phyloP scores from a whole-genome alignment of 306 rosid species.

The Cucumis cinereus region DNA sequence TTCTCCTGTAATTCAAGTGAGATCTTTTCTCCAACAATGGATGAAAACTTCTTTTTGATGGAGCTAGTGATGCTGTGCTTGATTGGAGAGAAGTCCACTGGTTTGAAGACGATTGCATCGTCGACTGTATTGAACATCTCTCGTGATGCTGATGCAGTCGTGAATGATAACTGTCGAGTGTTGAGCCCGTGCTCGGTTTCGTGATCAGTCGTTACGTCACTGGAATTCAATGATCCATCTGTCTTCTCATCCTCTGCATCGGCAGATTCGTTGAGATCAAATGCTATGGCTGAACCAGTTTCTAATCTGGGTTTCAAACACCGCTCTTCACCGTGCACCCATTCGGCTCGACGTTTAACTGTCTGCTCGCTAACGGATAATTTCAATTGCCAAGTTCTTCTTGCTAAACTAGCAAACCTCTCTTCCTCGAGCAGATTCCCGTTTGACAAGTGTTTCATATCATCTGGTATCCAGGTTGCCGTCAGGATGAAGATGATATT shows the following conservation, averaged over 20 bases:
- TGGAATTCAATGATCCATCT: slow-evolving; percentile 82
- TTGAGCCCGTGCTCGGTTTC: slow-evolving; percentile 45
- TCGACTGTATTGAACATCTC: slow-evolving; percentile 63
- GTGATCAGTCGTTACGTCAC: slow-evolving; percentile 73
- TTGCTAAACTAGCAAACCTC: slow-evolving; percentile 43
- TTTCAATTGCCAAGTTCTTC: slow-evolving; percentile 57
- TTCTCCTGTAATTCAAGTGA: slow-evolving; percentile 60
- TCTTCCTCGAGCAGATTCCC: slow-evolving; percentile 41
- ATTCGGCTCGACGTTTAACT: slow-evolving; percentile 53
- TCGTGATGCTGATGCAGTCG: slow-evolving; percentile 20
- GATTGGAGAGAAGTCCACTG: slow-evolving; percentile 37
- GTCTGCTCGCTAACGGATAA: slow-evolving; percentile 40
- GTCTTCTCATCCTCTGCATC: slow-evolving; percentile 46
- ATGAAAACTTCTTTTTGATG: slow-evolving; percentile 36
- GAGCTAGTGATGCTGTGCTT: slow-evolving; percentile 34
- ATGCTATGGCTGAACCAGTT: slow-evolving; percentile 27
- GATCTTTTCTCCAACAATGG: slow-evolving; percentile 37
- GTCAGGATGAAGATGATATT: slow-evolving; percentile 77
- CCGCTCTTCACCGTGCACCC: slow-evolving; percentile 49
- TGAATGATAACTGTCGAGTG: slow-evolving; percentile 6
- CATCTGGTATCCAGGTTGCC: slow-evolving; percentile 68
- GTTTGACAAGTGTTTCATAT: slow-evolving; percentile 36
- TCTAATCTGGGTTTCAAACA: slow-evolving; percentile 50
- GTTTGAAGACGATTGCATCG: slow-evolving; percentile 69
- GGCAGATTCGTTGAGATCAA: slow-evolving; percentile 82